Percentiles rank a stretch among this genome's conserved stretches.
Evolutionary conservation across 805 yeast genomes (phyloP).

Genomic region (Torulaspora quercuum): DNA sequence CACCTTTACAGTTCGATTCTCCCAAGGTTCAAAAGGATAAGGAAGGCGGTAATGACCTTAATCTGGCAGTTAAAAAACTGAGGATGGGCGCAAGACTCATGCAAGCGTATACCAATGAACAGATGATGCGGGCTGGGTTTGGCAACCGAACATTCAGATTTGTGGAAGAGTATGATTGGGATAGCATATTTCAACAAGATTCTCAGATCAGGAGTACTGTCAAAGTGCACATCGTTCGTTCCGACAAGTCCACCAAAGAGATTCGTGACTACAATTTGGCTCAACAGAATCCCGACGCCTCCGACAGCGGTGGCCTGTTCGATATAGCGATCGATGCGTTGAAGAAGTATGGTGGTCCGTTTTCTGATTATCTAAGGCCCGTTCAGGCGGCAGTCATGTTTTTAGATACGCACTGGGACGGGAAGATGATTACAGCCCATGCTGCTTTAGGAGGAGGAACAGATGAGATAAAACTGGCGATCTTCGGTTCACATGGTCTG

Average conservation of each 20-base stretch:
- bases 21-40: conserved; percentile 45
- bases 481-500: conserved; percentile 89
- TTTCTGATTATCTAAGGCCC: conserved; percentile 44
- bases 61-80: conserved; percentile 68
- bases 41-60: conserved; percentile 61
- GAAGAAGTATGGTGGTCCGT: conserved; percentile 52
- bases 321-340: conserved; percentile 77
- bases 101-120: conserved; percentile 91
- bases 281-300: conserved; percentile 77
- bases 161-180: conserved; percentile 57
- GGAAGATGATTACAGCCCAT: conserved; percentile 62
- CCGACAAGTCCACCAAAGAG: conserved; percentile 64
- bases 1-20: conserved; percentile 66
- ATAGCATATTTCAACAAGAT: conserved; percentile 47
- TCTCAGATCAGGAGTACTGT: conserved; percentile 52
- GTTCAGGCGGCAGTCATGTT: conserved; percentile 81
- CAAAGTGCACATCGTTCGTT: conserved; percentile 71
- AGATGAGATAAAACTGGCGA: conserved; percentile 68
- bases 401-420: conserved; percentile 83
- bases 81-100: conserved; percentile 80
- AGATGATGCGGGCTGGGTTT: conserved; percentile 73
- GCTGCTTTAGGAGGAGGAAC: conserved; percentile 94
- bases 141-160: conserved; percentile 77
- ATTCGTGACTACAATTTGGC: conserved; percentile 76
- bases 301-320: conserved; percentile 70